Percentiles rank a stretch among this genome's conserved stretches.
phyloP scores from a whole-genome alignment of 1,139 yeast species.

The Blastobotrys capitulatus region DNA sequence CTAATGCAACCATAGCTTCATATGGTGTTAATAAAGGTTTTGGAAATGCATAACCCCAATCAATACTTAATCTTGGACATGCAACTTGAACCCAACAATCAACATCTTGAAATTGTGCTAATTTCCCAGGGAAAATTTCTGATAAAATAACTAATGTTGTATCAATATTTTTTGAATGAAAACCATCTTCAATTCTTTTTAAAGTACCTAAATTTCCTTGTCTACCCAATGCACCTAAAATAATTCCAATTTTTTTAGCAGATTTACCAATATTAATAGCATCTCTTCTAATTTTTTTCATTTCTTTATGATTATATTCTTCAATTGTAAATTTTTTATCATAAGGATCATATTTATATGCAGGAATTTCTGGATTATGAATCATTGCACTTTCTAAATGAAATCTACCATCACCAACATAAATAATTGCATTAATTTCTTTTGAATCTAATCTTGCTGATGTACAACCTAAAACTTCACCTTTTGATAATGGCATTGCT shows the following conservation, averaged over 20 bases:
- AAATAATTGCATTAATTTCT: slow-evolving; percentile 73
- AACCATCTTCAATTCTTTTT: slow-evolving; percentile 51
- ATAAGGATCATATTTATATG: slow-evolving; percentile 92
- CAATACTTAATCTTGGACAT: slow-evolving; percentile 92
- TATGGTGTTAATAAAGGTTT: slow-evolving; percentile 92
- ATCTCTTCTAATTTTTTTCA: slow-evolving; percentile 64
- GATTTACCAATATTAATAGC: slow-evolving; percentile 59
- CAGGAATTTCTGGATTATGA: slow-evolving; percentile 89
- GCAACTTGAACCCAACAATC: slow-evolving; percentile 98
- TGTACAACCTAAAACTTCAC: slow-evolving; percentile 95
- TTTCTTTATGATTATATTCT: slow-evolving; percentile 77
- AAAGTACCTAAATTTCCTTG: slow-evolving; percentile 87
- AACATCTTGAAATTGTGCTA: slow-evolving; percentile 89
- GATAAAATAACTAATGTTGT: slow-evolving; percentile 81
- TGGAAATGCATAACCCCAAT: slow-evolving; percentile 97
- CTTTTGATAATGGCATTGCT: slow-evolving; percentile 86
- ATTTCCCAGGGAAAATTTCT: slow-evolving; percentile 88
- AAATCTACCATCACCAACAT: slow-evolving; percentile 94
- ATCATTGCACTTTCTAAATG: slow-evolving; percentile 97
- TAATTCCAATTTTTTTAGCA: slow-evolving; percentile 72
- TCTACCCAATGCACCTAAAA: slow-evolving; percentile 93
- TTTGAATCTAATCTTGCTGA: slow-evolving; percentile 58
- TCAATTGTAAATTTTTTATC: slow-evolving; percentile 86
- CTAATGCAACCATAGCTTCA: slow-evolving; percentile 89
- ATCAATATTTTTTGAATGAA: slow-evolving; percentile 51